phyloP scores from a whole-genome alignment of 2,329 filamentous ascomycete species.

The Penicillium sp. region DNA sequence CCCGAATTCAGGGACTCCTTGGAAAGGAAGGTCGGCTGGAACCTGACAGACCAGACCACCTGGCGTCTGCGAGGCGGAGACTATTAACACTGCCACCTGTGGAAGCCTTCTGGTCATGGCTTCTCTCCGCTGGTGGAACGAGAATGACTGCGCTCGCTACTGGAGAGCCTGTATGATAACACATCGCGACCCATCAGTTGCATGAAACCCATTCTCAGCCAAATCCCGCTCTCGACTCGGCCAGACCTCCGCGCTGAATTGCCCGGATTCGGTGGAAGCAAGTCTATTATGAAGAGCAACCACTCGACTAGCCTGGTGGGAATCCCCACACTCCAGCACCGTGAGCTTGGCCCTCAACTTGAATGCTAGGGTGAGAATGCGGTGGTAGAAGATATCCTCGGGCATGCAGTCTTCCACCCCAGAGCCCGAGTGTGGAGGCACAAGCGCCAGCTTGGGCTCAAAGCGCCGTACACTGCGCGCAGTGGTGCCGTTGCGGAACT shows the following conservation, averaged over 20 bases:
- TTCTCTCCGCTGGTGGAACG: background rate
- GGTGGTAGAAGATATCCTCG: constrained; percentile 33
- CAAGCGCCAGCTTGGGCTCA: constrained; percentile 72
- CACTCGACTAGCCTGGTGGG: constrained; percentile 28
- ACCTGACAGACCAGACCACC: background rate
- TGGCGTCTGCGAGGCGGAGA: background rate
- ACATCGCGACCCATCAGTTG: constrained; percentile 16
- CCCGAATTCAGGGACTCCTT: background rate
- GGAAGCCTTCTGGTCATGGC: background rate
- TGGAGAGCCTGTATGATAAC: constrained; percentile 13
- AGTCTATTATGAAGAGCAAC: constrained; percentile 15
- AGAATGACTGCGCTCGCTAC: background rate
- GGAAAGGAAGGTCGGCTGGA: background rate
- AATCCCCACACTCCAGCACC: constrained; percentile 34
- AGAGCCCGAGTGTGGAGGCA: constrained; percentile 44
- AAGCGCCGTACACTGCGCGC: constrained; percentile 66
- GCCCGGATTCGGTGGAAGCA: background rate
- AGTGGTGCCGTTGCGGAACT: constrained; percentile 53
- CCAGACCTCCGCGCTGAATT: constrained; percentile 13
- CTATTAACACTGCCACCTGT: background rate
- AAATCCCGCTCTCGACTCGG: constrained; percentile 14
- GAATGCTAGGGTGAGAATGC: constrained; percentile 23
- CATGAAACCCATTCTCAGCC: constrained; percentile 16
- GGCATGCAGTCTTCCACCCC: constrained; percentile 1
- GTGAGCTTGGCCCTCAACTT: constrained; percentile 22